phyloP scores from a whole-genome alignment of 148 eudicot genomes.

The Chenopodium suecicum region DNA sequence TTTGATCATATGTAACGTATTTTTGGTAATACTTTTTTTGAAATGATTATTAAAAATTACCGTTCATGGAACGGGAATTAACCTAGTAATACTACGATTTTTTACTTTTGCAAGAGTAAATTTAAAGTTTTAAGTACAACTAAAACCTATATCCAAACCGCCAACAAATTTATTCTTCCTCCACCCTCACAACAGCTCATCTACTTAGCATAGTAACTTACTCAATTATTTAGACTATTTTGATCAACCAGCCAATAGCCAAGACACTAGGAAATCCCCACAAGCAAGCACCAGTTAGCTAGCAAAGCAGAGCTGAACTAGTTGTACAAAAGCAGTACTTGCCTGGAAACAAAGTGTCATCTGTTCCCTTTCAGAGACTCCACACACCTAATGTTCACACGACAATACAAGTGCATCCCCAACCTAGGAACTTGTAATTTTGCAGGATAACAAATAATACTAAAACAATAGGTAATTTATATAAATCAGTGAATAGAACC shows the following conservation, averaged over 20 bases:
- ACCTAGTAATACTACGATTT: background rate
- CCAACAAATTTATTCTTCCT: background rate
- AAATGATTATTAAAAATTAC: too few species aligned
- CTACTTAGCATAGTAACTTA: background rate
- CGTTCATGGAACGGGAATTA: too few species aligned
- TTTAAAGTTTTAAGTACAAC: background rate
- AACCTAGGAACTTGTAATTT: background rate
- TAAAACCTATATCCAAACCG: background rate
- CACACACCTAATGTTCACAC: background rate
- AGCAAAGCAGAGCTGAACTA: background rate
- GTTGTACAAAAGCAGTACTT: background rate
- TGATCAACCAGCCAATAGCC: background rate
- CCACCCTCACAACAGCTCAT: background rate
- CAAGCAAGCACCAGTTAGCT: background rate
- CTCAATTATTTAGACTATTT: background rate
- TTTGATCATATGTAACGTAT: too few species aligned
- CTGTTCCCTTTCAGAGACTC: background rate
- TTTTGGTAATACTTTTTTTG: too few species aligned
- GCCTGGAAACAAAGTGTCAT: background rate
- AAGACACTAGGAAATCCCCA: background rate
- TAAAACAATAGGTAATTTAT: background rate
- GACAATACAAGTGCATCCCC: background rate
- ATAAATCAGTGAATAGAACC: background rate
- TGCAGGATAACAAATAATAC: background rate
- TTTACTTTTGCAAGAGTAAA: background rate